These are phyloP conservation scores for Diospyros kaki DNA, from an alignment of 148 eudicot genomes.

Conservation along the genomic window DNA sequence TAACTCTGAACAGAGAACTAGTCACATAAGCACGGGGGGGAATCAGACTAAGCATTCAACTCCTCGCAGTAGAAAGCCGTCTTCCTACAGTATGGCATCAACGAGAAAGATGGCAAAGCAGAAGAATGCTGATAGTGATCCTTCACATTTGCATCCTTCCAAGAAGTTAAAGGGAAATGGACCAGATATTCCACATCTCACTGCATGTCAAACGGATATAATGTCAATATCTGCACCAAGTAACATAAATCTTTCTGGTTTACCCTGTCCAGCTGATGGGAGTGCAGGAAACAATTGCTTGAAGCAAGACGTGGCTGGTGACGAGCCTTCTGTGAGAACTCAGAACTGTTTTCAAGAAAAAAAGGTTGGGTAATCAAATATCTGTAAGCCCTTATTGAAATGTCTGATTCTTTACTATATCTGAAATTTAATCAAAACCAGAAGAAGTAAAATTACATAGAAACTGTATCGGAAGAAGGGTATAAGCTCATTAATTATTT, in stretches of 20 bases:
- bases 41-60: conserved; percentile 18
- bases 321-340: conserved; percentile 14
- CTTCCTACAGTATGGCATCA: conserved; percentile 8
- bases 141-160: conserved; percentile 9
- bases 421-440: neutral
- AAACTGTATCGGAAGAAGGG: neutral
- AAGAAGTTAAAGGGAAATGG: conserved; percentile 23
- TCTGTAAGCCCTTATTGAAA: neutral
- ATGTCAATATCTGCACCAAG: conserved; percentile 8
- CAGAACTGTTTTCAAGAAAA: conserved; percentile 16
- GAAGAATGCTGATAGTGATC: conserved; percentile 4
- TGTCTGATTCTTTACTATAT: neutral
- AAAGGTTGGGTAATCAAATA: conserved; percentile 21
- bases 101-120: conserved; percentile 19
- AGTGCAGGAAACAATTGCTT: conserved; percentile 3
- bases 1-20: conserved; percentile 9
- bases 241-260: conserved; percentile 5
- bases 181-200: conserved; percentile 17
- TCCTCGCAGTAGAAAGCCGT: conserved; percentile 21
- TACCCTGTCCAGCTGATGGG: conserved; percentile 5
- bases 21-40: neutral
- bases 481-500: neutral
- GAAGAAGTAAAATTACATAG: neutral
- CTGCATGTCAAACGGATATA: conserved; percentile 12
- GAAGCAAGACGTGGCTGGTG: conserved; percentile 2